A percentile compares a stretch with the other conserved stretches of the same genome.
phyloP scores from a whole-genome alignment of 345 rosid species.

The Gossypium mustelinum region DNA sequence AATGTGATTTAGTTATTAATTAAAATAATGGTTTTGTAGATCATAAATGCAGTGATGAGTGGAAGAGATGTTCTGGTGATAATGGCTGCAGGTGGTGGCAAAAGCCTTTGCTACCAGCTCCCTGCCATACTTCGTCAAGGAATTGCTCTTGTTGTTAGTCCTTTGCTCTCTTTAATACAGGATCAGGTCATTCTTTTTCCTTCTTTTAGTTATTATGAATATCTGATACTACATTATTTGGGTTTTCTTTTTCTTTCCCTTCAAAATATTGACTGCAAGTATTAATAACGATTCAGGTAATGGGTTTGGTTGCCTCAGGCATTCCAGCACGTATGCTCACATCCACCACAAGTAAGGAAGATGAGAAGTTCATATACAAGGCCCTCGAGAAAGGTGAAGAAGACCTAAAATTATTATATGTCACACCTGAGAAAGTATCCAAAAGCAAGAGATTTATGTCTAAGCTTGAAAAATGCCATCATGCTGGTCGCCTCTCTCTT shows the following conservation, averaged over 20 bases:
- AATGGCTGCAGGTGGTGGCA: slow-evolving; percentile 99
- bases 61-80: slow-evolving; percentile 83
- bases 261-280: not conserved
- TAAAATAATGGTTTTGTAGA: slow-evolving; percentile 32
- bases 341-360: slow-evolving; percentile 80
- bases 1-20: not conserved
- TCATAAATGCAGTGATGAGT: slow-evolving; percentile 78
- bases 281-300: slow-evolving; percentile 48
- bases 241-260: not conserved
- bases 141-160: slow-evolving; percentile 82
- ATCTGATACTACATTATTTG: not conserved
- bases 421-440: slow-evolving; percentile 91
- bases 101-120: slow-evolving; percentile 96
- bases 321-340: slow-evolving; percentile 82
- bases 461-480: slow-evolving; percentile 90
- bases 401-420: slow-evolving; percentile 74
- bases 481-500: slow-evolving; percentile 67
- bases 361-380: slow-evolving; percentile 84
- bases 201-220: not conserved
- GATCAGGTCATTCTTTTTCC: slow-evolving; percentile 61
- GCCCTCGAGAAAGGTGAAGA: slow-evolving; percentile 92
- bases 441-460: slow-evolving; percentile 99
- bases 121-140: slow-evolving; percentile 75
- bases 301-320: slow-evolving; percentile 85
- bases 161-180: slow-evolving; percentile 86